phyloP scores from a whole-genome alignment of 352 stramenopile genomes.

The Phytophthora sp. region DNA sequence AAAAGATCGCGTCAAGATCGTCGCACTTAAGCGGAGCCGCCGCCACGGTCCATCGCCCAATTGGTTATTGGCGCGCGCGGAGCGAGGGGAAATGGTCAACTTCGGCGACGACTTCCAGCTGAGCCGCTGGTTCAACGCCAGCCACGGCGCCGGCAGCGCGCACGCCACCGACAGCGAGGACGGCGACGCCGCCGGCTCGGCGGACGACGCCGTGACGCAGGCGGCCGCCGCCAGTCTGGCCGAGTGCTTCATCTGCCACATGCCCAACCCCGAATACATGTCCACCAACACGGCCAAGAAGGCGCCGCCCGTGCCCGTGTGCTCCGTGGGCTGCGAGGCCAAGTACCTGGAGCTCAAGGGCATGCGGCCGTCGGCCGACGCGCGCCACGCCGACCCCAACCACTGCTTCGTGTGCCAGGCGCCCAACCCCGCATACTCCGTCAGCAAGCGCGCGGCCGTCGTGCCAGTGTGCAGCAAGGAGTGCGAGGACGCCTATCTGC shows the following conservation, averaged over 20 bases:
- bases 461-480: slow-evolving; percentile 73
- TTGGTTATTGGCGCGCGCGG: slow-evolving; percentile 30
- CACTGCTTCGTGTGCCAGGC: slow-evolving; percentile 73
- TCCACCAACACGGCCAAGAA: slow-evolving; percentile 65
- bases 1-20: slow-evolving; percentile 34
- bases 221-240: slow-evolving; percentile 28
- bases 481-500: slow-evolving; percentile 64
- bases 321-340: slow-evolving; percentile 56
- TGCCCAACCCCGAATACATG: slow-evolving; percentile 69
- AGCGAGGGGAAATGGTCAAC: slow-evolving; percentile 30
- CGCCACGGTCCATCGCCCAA: slow-evolving; percentile 17
- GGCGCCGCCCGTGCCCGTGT: slow-evolving; percentile 63
- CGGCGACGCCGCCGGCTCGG: slow-evolving; percentile 33
- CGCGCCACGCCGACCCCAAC: slow-evolving; percentile 27
- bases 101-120: slow-evolving; percentile 76
- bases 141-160: slow-evolving; percentile 27
- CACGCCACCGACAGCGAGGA: slow-evolving; percentile 50
- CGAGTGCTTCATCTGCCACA: slow-evolving; percentile 64
- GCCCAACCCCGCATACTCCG: slow-evolving; percentile 67
- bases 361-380: slow-evolving; percentile 39
- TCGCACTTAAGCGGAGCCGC: slow-evolving; percentile 41
- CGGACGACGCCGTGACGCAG: slow-evolving; percentile 23
- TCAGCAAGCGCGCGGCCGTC: slow-evolving; percentile 56
- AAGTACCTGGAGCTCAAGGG: slow-evolving; percentile 66
- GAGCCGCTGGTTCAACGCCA: slow-evolving; percentile 84